phyloP scores from a whole-genome alignment of 495 filamentous ascomycete genomes.

The Bathelium albidoporum region DNA sequence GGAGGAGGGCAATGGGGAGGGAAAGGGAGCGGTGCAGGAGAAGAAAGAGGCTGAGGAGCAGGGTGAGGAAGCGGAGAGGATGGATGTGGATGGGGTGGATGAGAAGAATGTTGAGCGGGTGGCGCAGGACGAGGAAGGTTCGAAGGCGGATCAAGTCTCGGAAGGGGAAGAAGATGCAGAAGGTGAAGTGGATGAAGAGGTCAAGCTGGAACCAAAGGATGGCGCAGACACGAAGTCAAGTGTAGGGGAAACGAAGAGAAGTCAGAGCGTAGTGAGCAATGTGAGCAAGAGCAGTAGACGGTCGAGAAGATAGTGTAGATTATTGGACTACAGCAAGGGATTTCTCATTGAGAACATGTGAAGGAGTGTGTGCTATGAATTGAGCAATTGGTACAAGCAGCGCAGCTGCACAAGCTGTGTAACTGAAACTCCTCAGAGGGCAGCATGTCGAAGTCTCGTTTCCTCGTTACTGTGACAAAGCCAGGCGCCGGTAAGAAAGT shows the following conservation, averaged over 20 bases:
- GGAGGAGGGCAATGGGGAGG: slow-evolving; percentile 14
- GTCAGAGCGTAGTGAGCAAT: not conserved
- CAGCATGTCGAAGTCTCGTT: slow-evolving; percentile 3
- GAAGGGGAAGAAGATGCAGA: slow-evolving; percentile 4
- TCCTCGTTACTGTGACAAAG: not conserved
- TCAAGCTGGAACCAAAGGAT: not conserved
- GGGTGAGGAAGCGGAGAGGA: slow-evolving; percentile 14
- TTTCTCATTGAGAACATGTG: not conserved
- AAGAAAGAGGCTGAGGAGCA: slow-evolving; percentile 12
- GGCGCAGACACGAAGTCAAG: not conserved
- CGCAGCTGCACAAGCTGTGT: not conserved
- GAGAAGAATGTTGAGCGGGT: slow-evolving; percentile 13
- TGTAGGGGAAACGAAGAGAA: not conserved
- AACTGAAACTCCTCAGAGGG: not conserved
- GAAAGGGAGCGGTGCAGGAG: slow-evolving; percentile 44
- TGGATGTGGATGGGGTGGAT: slow-evolving; percentile 8
- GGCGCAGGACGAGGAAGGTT: not conserved
- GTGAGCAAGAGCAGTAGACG: not conserved
- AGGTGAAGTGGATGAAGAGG: not conserved
- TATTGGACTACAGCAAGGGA: not conserved
- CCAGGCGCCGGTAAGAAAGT: not conserved
- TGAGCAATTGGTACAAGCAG: not conserved
- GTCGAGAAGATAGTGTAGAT: not conserved
- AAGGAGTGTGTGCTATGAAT: not conserved
- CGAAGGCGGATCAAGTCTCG: not conserved